These are phyloP conservation scores for Sporisorium scitamineum DNA, from an alignment of 1,284 basidiomycete species.

Conservation along the genomic window DNA sequence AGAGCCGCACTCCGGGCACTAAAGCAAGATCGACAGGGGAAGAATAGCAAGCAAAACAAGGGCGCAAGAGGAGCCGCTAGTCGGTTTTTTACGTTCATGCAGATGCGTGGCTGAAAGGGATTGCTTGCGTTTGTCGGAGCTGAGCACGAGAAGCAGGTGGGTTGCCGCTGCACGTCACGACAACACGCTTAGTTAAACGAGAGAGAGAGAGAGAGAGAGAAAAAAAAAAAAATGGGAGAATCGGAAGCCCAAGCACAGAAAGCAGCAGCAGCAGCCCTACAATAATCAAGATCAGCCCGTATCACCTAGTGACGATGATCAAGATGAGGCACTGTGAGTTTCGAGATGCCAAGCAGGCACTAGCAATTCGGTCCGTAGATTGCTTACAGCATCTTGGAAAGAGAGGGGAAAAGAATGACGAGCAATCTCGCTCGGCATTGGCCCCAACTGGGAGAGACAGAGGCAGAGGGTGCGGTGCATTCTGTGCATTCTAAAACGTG, in stretches of 20 bases:
- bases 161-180: constrained; percentile 20
- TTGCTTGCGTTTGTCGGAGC: neutral
- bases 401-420: no score
- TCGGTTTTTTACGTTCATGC: neutral
- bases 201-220: no score
- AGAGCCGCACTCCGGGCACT: neutral
- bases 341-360: no score
- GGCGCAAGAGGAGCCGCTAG: neutral
- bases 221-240: constrained; percentile 1
- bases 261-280: neutral
- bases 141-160: constrained; percentile 2
- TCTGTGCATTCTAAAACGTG: no score
- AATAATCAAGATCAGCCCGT: no score
- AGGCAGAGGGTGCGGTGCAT: no score
- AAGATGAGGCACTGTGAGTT: no score
- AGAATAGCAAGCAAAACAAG: neutral
- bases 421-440: no score
- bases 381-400: no score
- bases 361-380: no score
- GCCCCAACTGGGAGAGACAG: no score
- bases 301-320: no score
- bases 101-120: constrained; percentile 1
- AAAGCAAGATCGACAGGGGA: constrained; percentile 1
- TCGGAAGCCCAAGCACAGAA: neutral
- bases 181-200: constrained; percentile 10